These are phyloP conservation scores for Euphorbia tirucalli DNA, from an alignment of 345 rosid genomes.

Conservation along the genomic window DNA sequence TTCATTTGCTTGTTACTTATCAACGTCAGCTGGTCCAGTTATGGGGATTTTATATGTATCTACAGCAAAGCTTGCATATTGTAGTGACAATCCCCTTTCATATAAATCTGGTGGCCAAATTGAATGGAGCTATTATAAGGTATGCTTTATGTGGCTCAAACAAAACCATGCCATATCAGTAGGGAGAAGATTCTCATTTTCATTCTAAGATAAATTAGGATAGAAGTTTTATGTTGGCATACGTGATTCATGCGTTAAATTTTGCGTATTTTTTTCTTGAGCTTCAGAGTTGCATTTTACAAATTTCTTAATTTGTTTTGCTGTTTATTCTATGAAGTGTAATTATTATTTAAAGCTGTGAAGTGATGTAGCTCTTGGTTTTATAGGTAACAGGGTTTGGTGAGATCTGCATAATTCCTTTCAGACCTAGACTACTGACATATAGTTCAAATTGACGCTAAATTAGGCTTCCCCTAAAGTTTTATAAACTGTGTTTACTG, in stretches of 20 bases:
- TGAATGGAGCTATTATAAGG: slow-evolving; percentile 89
- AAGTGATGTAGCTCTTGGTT: background rate
- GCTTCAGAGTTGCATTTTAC: background rate
- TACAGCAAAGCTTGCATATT: slow-evolving; percentile 71
- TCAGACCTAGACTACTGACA: background rate
- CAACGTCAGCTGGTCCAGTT: slow-evolving; percentile 97
- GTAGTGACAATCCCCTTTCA: slow-evolving; percentile 81
- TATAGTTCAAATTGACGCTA: background rate
- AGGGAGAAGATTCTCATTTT: slow-evolving; percentile 1
- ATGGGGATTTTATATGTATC: slow-evolving; percentile 86
- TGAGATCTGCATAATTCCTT: background rate
- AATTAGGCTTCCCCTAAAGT: background rate
- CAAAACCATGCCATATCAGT: background rate
- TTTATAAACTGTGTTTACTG: background rate
- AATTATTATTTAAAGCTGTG: background rate
- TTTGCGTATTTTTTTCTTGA: background rate
- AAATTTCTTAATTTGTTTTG: background rate
- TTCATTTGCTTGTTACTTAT: slow-evolving; percentile 82
- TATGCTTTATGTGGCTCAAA: slow-evolving; percentile 19
- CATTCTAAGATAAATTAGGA: background rate
- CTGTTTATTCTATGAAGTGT: background rate
- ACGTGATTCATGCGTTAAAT: background rate
- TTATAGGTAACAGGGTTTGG: background rate
- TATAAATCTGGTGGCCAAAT: slow-evolving; percentile 70
- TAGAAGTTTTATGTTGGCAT: background rate